Evolutionary conservation across 2,329 filamentous ascomycete species (phyloP), one percentile per base, ranked within the genome.

Genomic region (Penicillium hordei): DNA sequence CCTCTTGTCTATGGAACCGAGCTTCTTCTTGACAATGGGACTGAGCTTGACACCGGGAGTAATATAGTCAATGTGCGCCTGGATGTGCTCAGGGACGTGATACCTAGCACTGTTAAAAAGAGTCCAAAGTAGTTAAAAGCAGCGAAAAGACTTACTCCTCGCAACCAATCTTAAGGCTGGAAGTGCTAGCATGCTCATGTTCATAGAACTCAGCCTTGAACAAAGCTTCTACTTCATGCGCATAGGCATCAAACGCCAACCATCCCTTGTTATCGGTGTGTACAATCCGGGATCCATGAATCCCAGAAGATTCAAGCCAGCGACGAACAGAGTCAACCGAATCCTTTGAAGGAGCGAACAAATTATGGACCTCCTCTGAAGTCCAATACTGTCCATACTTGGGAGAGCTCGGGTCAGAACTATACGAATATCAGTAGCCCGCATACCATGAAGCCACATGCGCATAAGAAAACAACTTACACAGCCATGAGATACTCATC

Each of bases 301-400:
- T 82, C 7, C 84, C 85, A 23, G 79, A 77, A 5, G 71, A 68
- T 21, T 75, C 69, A n/a, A 87, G 76, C 84, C 84, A 87, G 9
- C 74, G 64, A 64, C 78, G 78, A 31, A 86, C 81, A 1, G 78
- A 71, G 17, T 79, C 72, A 3, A 86, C 77, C 5, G 81, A 73
- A 42, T 83, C 78, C 7, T 65, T 62, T 17, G 66, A 68, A 12
- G 77, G 75, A 23, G 76, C 72, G 60, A 81, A 81, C 10, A 75
- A 70, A 38, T 77, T 71, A 43, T 75, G 75, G 39, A 81, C 70
- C 52, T 80, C 60, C 34, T 80, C 70, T 9, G 73, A 67, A 6
- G 74, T 73, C 74, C 76, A 80, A 56, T 78, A 74, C 54, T 76
- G 65, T 21, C 76, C 78, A 62, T 75, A 81, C 5, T 71, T 75